A percentile compares a stretch with the other conserved stretches of the same genome.
Conservation (phyloP, 176 grass and related monocot genomes). For the Hyparrhenia diplandra region DNA sequence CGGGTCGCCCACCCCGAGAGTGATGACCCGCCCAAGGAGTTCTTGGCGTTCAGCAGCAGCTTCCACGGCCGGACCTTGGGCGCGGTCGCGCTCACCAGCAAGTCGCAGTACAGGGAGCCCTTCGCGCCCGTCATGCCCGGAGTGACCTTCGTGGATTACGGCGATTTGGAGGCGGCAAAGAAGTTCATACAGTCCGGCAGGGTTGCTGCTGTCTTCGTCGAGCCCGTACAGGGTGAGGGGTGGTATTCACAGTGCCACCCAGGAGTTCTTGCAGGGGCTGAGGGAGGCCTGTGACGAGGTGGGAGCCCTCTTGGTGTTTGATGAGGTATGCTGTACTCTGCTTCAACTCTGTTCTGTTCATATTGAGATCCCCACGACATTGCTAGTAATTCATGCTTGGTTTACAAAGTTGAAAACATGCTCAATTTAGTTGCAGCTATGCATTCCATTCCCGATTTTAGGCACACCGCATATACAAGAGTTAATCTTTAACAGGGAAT, state of each 20-base stretch:
- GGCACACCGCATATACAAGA: background rate
- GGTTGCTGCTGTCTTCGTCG: constrained; percentile 79
- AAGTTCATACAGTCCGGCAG: constrained; percentile 51
- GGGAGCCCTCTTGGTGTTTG: constrained; percentile 74
- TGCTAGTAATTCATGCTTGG: background rate
- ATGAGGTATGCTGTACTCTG: constrained; percentile 76
- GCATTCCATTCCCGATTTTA: background rate
- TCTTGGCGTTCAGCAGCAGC: constrained; percentile 66
- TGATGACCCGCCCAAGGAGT: constrained; percentile 45
- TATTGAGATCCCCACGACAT: background rate
- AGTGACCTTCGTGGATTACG: constrained; percentile 60
- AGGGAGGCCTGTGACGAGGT: constrained; percentile 63
- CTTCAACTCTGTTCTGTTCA: background rate
- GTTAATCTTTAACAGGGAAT: background rate
- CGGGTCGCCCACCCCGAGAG: constrained; percentile 20
- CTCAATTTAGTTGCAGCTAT: background rate
- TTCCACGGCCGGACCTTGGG: constrained; percentile 93
- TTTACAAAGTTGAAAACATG: background rate
- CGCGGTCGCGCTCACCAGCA: constrained; percentile 80
- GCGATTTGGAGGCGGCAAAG: constrained; percentile 48
- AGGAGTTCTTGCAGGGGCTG: constrained; percentile 69
- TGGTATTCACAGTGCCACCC: constrained; percentile 76
- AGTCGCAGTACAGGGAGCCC: constrained; percentile 64
- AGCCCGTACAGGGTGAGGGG: constrained; percentile 86
- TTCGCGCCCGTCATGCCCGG: constrained; percentile 84